Evolutionary conservation across 2,329 filamentous ascomycete genomes (phyloP).

Genomic region (Scortechinia acanthostroma): DNA sequence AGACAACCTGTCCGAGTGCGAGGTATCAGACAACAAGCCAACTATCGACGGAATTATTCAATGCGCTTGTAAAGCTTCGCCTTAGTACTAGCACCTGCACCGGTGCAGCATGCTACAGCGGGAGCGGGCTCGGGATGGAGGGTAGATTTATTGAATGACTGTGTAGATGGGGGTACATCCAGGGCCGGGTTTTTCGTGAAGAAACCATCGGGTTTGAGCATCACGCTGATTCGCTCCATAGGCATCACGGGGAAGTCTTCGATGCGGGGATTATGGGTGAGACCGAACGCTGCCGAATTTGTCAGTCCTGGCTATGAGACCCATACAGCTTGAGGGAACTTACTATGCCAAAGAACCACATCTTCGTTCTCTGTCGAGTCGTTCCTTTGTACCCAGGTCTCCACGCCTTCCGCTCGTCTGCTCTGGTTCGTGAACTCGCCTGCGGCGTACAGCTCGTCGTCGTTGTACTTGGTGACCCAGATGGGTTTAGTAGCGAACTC

Average conservation of each 20-base stretch:
- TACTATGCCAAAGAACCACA: slow-evolving; percentile 10
- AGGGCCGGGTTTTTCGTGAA: slow-evolving; percentile 73
- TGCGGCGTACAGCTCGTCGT: neutral
- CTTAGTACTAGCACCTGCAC: neutral
- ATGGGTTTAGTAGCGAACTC: slow-evolving; percentile 11
- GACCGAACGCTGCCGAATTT: slow-evolving; percentile 52
- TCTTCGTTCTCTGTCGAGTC: slow-evolving; percentile 12
- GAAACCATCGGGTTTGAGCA: slow-evolving; percentile 76
- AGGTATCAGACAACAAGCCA: too few relatives aligned
- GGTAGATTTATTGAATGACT: neutral
- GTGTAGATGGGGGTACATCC: slow-evolving; percentile 55
- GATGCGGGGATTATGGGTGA: slow-evolving; percentile 81
- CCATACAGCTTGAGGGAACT: neutral
- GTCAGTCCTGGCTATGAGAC: neutral
- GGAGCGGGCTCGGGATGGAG: neutral
- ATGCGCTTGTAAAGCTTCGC: slow-evolving; percentile 1
- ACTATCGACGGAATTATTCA: neutral
- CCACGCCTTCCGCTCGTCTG: slow-evolving; percentile 9
- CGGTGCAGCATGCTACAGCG: neutral
- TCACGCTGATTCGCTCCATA: slow-evolving; percentile 73
- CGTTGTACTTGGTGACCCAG: slow-evolving; percentile 10
- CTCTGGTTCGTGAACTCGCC: neutral
- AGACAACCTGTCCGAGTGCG: too few relatives aligned
- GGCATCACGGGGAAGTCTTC: slow-evolving; percentile 94
- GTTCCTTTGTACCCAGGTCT: slow-evolving; percentile 10